A percentile compares a stretch with the other conserved stretches of the same genome.
Conservation (phyloP, 2,329 filamentous ascomycete species). For the Fusarium paranaense region DNA sequence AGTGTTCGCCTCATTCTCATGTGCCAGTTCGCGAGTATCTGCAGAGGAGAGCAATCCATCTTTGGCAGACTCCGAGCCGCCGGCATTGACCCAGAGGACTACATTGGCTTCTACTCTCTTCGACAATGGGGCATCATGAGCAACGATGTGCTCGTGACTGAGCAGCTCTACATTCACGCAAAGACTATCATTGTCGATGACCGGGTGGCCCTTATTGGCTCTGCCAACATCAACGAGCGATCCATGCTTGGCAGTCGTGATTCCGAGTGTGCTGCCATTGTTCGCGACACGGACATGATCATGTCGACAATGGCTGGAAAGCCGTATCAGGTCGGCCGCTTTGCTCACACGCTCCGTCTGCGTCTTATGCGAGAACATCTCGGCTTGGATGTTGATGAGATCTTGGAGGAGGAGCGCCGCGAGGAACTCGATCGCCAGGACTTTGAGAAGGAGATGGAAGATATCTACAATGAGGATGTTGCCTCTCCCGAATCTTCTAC, state of each 20-base stretch:
- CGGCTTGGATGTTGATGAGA: slow-evolving; percentile 92
- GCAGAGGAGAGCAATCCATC: slow-evolving; percentile 90
- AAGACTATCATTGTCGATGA: slow-evolving; percentile 98
- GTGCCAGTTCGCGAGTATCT: slow-evolving; percentile 96
- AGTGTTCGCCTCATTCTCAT: slow-evolving; percentile 96
- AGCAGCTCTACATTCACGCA: slow-evolving; percentile 97
- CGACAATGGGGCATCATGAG: slow-evolving; percentile 94
- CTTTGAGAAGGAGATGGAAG: slow-evolving; percentile 70
- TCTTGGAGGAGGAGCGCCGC: slow-evolving; percentile 81
- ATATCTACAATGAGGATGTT: slow-evolving; percentile 67
- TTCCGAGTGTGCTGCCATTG: slow-evolving; percentile 89
- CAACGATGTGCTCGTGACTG: slow-evolving; percentile 85
- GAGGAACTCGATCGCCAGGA: slow-evolving; percentile 71
- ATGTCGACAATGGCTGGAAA: slow-evolving; percentile 91
- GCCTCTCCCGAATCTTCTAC: slow-evolving; percentile 32
- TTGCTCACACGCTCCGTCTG: slow-evolving; percentile 91
- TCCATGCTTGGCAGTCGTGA: slow-evolving; percentile 94
- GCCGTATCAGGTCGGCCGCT: slow-evolving; percentile 90
- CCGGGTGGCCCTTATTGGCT: slow-evolving; percentile 91
- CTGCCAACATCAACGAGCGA: slow-evolving; percentile 97
- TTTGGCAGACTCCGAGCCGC: slow-evolving; percentile 84
- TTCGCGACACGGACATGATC: slow-evolving; percentile 93
- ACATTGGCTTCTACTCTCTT: slow-evolving; percentile 94
- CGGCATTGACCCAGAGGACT: slow-evolving; percentile 92
- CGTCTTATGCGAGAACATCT: slow-evolving; percentile 97